Percentiles rank a stretch among this genome's conserved stretches.
phyloP scores from a whole-genome alignment of 805 yeast species.

The Schwanniomyces polymorphus region DNA sequence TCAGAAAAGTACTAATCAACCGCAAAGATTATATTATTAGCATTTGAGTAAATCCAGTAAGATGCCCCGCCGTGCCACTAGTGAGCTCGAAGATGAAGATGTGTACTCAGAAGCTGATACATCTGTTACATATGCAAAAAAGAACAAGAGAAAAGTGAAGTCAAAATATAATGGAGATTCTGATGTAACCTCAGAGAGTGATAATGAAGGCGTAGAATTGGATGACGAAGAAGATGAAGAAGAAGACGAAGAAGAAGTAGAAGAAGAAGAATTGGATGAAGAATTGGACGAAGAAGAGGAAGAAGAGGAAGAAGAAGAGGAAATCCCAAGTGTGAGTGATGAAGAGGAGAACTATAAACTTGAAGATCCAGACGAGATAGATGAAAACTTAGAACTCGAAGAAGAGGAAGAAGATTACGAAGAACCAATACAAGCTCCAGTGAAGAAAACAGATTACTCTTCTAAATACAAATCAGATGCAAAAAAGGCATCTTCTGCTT shows the following conservation, averaged over 20 bases:
- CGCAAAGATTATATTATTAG: not conserved
- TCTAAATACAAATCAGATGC: slow-evolving; percentile 1
- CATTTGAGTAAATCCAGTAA: not conserved
- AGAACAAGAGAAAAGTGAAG: slow-evolving; percentile 10
- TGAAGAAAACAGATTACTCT: not conserved
- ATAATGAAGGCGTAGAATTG: slow-evolving; percentile 6
- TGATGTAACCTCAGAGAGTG: slow-evolving; percentile 9
- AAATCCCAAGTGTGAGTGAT: slow-evolving; percentile 21
- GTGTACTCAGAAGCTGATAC: slow-evolving; percentile 6
- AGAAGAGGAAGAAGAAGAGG: slow-evolving; percentile 24
- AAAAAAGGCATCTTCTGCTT: not conserved
- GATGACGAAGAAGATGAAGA: slow-evolving; percentile 8
- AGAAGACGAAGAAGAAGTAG: slow-evolving; percentile 14
- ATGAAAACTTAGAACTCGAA: slow-evolving; percentile 33
- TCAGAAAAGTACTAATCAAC: not conserved
- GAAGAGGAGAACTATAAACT: slow-evolving; percentile 30
- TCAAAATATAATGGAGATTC: slow-evolving; percentile 5
- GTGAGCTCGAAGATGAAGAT: slow-evolving; percentile 13
- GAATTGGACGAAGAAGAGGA: slow-evolving; percentile 18
- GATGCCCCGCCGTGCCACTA: slow-evolving; percentile 11
- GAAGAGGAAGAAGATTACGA: slow-evolving; percentile 24
- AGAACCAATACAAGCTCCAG: slow-evolving; percentile 9
- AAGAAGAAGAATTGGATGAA: slow-evolving; percentile 16
- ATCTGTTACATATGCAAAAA: slow-evolving; percentile 6
- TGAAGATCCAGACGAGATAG: slow-evolving; percentile 38